Base-by-base conservation (phyloP, 352 stramenopile species). In the Phytophthora podocarpi region DNA sequence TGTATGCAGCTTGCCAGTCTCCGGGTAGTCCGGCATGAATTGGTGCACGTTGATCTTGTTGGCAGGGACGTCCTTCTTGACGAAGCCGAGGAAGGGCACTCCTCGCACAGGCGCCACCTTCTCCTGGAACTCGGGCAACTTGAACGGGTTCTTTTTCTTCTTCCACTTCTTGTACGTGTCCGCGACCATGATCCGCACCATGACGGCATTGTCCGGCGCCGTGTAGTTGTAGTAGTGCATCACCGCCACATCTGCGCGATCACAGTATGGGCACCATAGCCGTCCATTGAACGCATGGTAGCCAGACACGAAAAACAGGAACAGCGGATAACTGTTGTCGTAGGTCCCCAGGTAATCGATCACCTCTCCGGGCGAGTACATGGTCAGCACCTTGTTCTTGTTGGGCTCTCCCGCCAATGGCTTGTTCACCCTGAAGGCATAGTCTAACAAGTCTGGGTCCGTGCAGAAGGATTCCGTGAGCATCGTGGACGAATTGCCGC, bases 171-270 rank as follows among this genome's bases (percentile, higher is more conserved):
- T 83, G 70, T 90, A 92, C 53, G 82, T 79, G 40, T 60, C 45
- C 3, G 63, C 56, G 7, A 91, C 81, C 23, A 89, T 63, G 9
- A 78, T 65, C 1, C 72, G 75, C 21, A 94, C 43, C 46, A 94
- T 50, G 35, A 91, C 70, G 2, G 85, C 80, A 16, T 72, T 68
- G 26, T 81, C 69, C 0, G 82, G 76, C 10, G 85, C 85, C 7
- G 82, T 85, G 59, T 86, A 81, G 61, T 92, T 91, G 72, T 81
- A 94, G 60, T 92, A 90, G 69, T 92, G 81, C 61, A 87, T 87
- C 52, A 89, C 76, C 0, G 78, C 66, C 27, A 94, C 59, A 52
- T 91, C 72, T 4, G 82, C 77, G 32, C 75, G 74, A 50, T 94
- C 85, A 57, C 85, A 94, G 65, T 88, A 92, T 18, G 76, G 81